A percentile compares a stretch with the other conserved stretches of the same genome.
These are phyloP conservation scores for Aquilaria malaccensis DNA, from an alignment of 345 rosid species.

Conservation along the genomic window DNA sequence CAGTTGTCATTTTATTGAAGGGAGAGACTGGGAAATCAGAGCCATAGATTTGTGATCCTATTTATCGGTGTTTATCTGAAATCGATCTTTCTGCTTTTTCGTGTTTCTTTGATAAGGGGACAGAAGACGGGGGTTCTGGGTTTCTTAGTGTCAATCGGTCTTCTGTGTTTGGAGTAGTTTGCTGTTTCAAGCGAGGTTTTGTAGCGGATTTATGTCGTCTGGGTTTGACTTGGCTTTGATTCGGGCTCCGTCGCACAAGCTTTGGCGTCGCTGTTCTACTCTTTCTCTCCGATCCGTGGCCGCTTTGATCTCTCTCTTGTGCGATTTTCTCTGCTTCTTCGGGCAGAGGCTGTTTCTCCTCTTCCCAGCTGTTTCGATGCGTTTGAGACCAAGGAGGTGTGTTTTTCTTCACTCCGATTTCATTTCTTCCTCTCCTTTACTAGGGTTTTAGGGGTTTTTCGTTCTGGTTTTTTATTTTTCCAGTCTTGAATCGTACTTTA, in stretches of 20 bases:
- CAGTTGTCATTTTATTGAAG: conserved; percentile 24
- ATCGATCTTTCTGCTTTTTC: background rate
- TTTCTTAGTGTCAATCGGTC: background rate
- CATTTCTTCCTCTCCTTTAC: background rate
- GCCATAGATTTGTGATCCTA: conserved; percentile 67
- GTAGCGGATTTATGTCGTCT: conserved; percentile 85
- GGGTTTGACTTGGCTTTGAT: conserved; percentile 58
- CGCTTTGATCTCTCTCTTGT: conserved; percentile 17
- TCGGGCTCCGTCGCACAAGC: conserved; percentile 53
- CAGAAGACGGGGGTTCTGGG: conserved; percentile 9
- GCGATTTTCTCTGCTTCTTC: conserved; percentile 38
- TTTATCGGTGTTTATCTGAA: conserved; percentile 13
- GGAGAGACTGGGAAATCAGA: conserved; percentile 23
- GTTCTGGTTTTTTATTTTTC: background rate
- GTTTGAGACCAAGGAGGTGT: conserved; percentile 66
- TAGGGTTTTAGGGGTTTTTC: background rate
- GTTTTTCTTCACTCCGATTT: background rate
- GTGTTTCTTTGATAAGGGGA: conserved; percentile 17
- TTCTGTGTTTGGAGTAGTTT: background rate
- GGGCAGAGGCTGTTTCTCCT: conserved; percentile 46
- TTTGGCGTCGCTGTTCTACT: conserved; percentile 29
- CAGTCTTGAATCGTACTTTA: background rate
- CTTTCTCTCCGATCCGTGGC: conserved; percentile 8
- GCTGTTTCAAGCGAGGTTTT: conserved; percentile 13
- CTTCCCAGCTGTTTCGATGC: conserved; percentile 62